Evolutionary conservation across 163 green algal species (phyloP).

Genomic region (Scenedesmus sp.): DNA sequence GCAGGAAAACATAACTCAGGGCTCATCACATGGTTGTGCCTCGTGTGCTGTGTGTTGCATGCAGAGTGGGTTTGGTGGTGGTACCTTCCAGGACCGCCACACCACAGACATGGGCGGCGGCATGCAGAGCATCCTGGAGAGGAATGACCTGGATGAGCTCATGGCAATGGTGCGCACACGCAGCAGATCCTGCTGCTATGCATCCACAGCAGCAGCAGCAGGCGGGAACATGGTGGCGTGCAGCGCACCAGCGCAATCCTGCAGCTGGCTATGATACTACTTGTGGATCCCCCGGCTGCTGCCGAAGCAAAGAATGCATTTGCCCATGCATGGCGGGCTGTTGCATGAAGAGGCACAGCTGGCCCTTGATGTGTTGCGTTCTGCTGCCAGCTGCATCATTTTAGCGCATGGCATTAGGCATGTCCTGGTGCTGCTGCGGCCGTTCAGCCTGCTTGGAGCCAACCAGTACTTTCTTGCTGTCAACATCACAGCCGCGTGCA

Average conservation of each 20-base stretch:
- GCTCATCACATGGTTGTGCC: neutral
- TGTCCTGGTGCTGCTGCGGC: too few species aligned
- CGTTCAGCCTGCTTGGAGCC: too few species aligned
- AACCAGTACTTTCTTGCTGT: neutral
- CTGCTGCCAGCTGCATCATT: too few species aligned
- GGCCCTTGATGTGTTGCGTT: too few species aligned
- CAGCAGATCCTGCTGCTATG: neutral
- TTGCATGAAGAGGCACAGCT: too few species aligned
- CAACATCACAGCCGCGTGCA: neutral
- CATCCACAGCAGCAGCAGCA: neutral
- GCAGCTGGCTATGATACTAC: too few species aligned
- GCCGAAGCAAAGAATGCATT: too few species aligned
- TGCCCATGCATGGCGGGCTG: too few species aligned
- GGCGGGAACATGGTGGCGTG: too few species aligned
- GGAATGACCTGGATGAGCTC: conserved; percentile 95
- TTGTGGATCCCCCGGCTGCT: too few species aligned
- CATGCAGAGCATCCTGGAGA: conserved; percentile 91
- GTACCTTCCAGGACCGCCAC: conserved; percentile 61
- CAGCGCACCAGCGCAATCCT: neutral
- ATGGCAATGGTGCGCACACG: conserved; percentile 87
- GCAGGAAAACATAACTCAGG: neutral
- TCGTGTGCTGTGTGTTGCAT: neutral
- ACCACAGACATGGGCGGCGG: conserved; percentile 75
- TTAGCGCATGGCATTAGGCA: too few species aligned
- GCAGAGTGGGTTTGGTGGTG: conserved; percentile 12